A percentile compares a stretch with the other conserved stretches of the same genome.
These are phyloP conservation scores for Tulasnella sp. DNA, from an alignment of 768 basidiomycete genomes.

Conservation along the genomic window DNA sequence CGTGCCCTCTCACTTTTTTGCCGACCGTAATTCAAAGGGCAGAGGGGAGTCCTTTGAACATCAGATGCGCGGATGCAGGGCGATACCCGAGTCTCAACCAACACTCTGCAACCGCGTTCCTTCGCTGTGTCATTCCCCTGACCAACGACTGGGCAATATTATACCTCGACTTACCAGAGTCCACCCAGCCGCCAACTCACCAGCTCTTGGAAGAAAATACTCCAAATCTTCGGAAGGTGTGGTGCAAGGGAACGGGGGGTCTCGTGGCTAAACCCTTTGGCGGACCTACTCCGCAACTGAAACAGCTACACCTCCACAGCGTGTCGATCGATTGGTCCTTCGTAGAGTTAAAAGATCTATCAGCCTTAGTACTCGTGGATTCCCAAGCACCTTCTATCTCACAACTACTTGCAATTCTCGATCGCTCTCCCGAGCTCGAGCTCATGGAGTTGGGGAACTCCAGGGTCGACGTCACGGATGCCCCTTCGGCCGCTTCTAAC, in stretches of 20 bases:
- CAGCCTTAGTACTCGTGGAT: background rate
- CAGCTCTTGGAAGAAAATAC: background rate
- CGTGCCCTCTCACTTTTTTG: background rate
- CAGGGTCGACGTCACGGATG: background rate
- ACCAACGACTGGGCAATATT: background rate
- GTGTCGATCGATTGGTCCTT: background rate
- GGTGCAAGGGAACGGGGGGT: background rate
- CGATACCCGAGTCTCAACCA: no score
- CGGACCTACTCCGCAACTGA: background rate
- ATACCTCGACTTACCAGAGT: background rate
- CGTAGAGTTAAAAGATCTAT: background rate
- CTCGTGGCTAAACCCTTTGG: background rate
- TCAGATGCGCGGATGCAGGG: no score
- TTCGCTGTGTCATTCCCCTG: background rate
- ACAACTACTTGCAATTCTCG: background rate
- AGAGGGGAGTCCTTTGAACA: background rate
- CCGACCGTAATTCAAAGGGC: background rate
- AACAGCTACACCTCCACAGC: background rate
- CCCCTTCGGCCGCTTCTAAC: background rate
- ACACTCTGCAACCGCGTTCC: background rate
- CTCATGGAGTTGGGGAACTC: background rate
- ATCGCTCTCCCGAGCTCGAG: background rate
- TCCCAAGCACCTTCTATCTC: background rate
- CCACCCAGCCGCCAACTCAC: background rate
- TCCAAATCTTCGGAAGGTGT: background rate